These are phyloP conservation scores for Fusarium sp. DNA, from an alignment of 2,329 filamentous ascomycete genomes.

Conservation along the genomic window DNA sequence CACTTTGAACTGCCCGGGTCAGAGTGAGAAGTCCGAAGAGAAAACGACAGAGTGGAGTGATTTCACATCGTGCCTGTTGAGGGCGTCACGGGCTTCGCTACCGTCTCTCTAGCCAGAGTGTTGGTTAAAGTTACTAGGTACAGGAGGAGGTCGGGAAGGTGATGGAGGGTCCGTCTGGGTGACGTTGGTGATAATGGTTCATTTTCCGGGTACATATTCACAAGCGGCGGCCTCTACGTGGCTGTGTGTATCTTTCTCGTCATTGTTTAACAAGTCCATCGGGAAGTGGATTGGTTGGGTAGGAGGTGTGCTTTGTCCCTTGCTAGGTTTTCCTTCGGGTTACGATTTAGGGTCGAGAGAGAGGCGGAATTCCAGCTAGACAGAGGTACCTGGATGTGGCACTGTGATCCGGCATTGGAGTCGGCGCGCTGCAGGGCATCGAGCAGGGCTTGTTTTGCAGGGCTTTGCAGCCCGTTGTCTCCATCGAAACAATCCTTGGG, in stretches of 20 bases:
- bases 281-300: constrained; percentile 25
- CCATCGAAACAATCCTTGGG: constrained; percentile 7
- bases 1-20: neutral
- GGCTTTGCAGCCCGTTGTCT: constrained; percentile 11
- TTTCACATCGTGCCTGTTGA: constrained; percentile 24
- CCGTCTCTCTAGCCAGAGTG: constrained; percentile 33
- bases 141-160: constrained; percentile 19
- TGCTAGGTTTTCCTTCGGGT: constrained; percentile 17
- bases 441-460: constrained; percentile 21
- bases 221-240: constrained; percentile 18
- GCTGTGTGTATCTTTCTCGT: constrained; percentile 23
- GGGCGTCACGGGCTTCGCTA: constrained; percentile 32
- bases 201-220: constrained; percentile 18
- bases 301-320: constrained; percentile 5
- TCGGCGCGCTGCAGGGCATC: constrained; percentile 14
- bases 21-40: constrained; percentile 16
- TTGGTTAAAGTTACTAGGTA: constrained; percentile 30
- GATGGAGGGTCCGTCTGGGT: constrained; percentile 30
- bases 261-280: constrained; percentile 30
- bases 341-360: constrained; percentile 30
- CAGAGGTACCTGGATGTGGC: constrained; percentile 26
- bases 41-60: constrained; percentile 31
- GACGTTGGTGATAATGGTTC: constrained; percentile 32
- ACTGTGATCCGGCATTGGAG: constrained; percentile 18
- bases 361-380: constrained; percentile 33